Percentiles rank a stretch among this genome's conserved stretches.
phyloP scores from a whole-genome alignment of 2,329 filamentous ascomycete genomes.

The Sclerotinia glacialis region DNA sequence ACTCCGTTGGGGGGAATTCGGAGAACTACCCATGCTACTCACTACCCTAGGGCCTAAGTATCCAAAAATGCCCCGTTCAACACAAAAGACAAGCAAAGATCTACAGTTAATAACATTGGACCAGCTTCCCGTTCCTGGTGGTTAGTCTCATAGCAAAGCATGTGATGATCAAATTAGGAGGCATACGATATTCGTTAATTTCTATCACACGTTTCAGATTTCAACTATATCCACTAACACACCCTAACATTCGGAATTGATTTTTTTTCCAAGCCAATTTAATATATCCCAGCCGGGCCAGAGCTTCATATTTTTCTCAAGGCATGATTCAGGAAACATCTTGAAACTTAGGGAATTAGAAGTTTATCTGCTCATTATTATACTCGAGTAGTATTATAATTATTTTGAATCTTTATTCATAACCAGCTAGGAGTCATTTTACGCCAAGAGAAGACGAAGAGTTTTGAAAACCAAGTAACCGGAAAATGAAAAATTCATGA shows the following conservation, averaged over 20 bases:
- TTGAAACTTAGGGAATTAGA: not conserved
- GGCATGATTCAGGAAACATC: not conserved
- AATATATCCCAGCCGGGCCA: not conserved
- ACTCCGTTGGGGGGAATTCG: slow-evolving; percentile 8
- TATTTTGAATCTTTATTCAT: not conserved
- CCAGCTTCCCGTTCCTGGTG: slow-evolving; percentile 9
- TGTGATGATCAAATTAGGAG: slow-evolving; percentile 16
- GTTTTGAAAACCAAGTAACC: slow-evolving; percentile 7
- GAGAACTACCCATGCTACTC: slow-evolving; percentile 16
- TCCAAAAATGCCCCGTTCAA: slow-evolving; percentile 1
- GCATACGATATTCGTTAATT: not conserved
- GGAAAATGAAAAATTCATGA: slow-evolving; percentile 11
- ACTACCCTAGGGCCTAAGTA: not conserved
- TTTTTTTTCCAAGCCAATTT: slow-evolving; percentile 2
- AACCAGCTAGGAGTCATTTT: not conserved
- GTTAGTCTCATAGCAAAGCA: not conserved
- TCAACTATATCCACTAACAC: not conserved
- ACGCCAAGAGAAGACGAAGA: not conserved
- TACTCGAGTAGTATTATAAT: not conserved
- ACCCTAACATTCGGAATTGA: not conserved
- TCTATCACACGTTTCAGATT: slow-evolving; percentile 10
- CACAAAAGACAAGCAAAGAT: slow-evolving; percentile 16
- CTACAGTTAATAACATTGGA: slow-evolving; percentile 7
- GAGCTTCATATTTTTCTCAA: not conserved
- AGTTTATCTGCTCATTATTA: not conserved